Percentiles rank a stretch among this genome's conserved stretches.
phyloP scores from a whole-genome alignment of 257 asterid genomes.

The Petunia secreta region DNA sequence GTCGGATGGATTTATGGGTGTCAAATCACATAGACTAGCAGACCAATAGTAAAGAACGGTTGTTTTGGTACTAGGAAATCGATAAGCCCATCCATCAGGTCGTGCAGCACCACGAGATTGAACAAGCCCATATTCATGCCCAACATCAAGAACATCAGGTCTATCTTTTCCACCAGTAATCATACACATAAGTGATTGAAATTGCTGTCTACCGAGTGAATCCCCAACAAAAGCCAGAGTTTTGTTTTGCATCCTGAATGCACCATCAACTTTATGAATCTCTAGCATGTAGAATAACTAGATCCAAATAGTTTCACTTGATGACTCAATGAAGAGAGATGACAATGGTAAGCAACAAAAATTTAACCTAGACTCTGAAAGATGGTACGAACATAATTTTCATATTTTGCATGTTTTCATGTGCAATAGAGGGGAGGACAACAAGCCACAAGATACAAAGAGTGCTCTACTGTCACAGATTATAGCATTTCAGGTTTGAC shows the following conservation, averaged over 20 bases:
- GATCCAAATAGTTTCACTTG: conserved; percentile 8
- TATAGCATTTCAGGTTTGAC: neutral
- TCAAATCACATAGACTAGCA: conserved; percentile 81
- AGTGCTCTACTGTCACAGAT: neutral
- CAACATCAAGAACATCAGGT: conserved; percentile 73
- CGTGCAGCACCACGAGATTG: conserved; percentile 77
- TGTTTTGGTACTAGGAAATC: conserved; percentile 73
- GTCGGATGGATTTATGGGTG: conserved; percentile 57
- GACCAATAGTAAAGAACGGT: conserved; percentile 96
- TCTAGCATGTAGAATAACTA: neutral
- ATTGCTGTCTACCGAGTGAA: conserved; percentile 94
- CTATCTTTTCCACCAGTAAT: conserved; percentile 76
- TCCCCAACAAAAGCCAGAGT: conserved; percentile 92
- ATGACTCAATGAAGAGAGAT: conserved; percentile 12
- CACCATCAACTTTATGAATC: conserved; percentile 19
- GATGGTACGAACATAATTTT: neutral
- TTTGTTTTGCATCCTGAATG: conserved; percentile 77
- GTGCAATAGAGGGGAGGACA: neutral
- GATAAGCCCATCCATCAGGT: conserved; percentile 97
- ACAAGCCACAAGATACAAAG: neutral
- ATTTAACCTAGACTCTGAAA: neutral
- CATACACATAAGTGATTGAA: conserved; percentile 97
- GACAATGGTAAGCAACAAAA: neutral
- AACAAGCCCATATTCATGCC: conserved; percentile 76
- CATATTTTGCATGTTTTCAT: neutral